Percentiles rank a stretch among this genome's conserved stretches.
Evolutionary conservation across 192 early-diverging fungal species (phyloP).

Genomic region (Backusella circina): DNA sequence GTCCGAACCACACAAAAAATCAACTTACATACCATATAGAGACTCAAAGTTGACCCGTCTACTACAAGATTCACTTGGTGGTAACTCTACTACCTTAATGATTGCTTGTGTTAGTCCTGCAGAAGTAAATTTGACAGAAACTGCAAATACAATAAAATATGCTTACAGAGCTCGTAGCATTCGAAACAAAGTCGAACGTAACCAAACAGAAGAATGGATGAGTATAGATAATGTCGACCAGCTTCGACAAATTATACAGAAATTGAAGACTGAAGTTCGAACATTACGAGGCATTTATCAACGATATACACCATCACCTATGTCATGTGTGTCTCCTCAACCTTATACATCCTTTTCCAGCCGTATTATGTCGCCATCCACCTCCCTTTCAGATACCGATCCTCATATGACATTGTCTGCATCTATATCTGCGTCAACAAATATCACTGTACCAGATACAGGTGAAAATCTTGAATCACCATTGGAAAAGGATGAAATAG

Average conservation of each 20-base stretch:
- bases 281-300: conserved; percentile 30
- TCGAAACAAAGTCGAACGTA: conserved; percentile 83
- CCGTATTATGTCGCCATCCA: neutral
- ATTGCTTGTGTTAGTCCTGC: conserved; percentile 91
- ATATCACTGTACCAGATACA: neutral
- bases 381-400: conserved; percentile 10
- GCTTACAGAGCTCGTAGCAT: conserved; percentile 95
- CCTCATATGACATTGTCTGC: conserved; percentile 1
- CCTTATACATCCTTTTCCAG: neutral
- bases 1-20: conserved; percentile 63
- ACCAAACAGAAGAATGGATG: conserved; percentile 54
- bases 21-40: conserved; percentile 86
- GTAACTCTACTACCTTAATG: conserved; percentile 91
- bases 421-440: conserved; percentile 1
- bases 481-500: neutral
- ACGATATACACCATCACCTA: neutral
- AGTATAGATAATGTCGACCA: conserved; percentile 59
- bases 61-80: conserved; percentile 94
- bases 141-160: conserved; percentile 93
- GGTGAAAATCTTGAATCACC: neutral
- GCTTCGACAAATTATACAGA: conserved; percentile 59
- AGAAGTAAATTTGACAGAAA: conserved; percentile 82
- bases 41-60: conserved; percentile 97
- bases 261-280: conserved; percentile 56
- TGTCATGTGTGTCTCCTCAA: neutral